Percentiles rank a stretch among this genome's conserved stretches.
Conservation (phyloP, 257 asterid genomes). For the Ligustrum vulgare region DNA sequence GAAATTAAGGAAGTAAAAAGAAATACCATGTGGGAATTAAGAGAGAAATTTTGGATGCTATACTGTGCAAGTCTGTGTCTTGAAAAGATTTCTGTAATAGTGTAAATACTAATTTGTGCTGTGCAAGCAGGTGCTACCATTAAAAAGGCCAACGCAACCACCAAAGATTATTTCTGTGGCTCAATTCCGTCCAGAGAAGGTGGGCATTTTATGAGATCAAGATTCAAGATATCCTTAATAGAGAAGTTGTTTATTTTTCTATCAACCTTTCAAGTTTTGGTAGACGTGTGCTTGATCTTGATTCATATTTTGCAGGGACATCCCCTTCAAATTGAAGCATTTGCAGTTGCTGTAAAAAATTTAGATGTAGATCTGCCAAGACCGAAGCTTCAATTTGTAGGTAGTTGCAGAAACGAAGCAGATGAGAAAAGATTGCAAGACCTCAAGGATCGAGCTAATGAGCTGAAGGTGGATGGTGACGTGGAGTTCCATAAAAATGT, state of each 20-base stretch:
- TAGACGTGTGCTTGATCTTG: slow-evolving; percentile 23
- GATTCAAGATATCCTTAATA: slow-evolving; percentile 47
- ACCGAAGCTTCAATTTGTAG: slow-evolving; percentile 88
- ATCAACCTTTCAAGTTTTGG: not conserved
- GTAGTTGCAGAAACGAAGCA: slow-evolving; percentile 96
- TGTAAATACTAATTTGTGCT: slow-evolving; percentile 5
- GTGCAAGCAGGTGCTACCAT: slow-evolving; percentile 35
- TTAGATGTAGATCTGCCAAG: slow-evolving; percentile 57
- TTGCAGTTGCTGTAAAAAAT: slow-evolving; percentile 58
- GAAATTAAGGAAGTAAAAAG: not conserved
- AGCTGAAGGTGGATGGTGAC: slow-evolving; percentile 64
- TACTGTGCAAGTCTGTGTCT: not conserved
- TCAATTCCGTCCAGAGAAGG: slow-evolving; percentile 75
- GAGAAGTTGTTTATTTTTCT: slow-evolving; percentile 15
- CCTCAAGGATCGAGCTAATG: slow-evolving; percentile 66
- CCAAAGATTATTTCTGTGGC: slow-evolving; percentile 48
- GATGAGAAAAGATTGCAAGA: slow-evolving; percentile 84
- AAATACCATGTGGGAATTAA: not conserved
- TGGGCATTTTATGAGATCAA: slow-evolving; percentile 50
- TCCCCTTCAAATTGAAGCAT: slow-evolving; percentile 88
- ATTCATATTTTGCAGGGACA: slow-evolving; percentile 64
- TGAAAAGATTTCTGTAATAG: not conserved
- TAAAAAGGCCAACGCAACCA: slow-evolving; percentile 37
- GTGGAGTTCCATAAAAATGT: slow-evolving; percentile 94
- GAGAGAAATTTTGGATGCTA: not conserved